Evolutionary conservation across 768 basidiomycete species (phyloP).

Genomic region (Gyrodon lividus): DNA sequence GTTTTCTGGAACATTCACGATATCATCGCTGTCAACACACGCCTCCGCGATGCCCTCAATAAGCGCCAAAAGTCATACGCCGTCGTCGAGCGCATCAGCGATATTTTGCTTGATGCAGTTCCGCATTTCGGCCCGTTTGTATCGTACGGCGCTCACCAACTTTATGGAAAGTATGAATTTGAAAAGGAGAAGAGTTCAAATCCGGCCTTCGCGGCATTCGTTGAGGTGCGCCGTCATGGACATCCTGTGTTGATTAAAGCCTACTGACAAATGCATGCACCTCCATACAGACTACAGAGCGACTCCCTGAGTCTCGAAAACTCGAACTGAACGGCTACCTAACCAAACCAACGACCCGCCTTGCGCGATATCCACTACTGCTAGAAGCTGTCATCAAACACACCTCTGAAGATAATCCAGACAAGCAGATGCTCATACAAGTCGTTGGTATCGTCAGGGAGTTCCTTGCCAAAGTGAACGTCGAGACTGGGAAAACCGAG

Average conservation of each 20-base stretch:
- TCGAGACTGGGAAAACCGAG: conserved; percentile 93
- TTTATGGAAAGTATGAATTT: conserved; percentile 98
- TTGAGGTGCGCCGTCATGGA: conserved; percentile 61
- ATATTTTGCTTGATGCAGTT: conserved; percentile 84
- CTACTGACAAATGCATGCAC: conserved; percentile 1
- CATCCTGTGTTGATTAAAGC: background rate
- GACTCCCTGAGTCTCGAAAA: conserved; percentile 92
- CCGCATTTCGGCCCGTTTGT: conserved; percentile 93
- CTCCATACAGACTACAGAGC: conserved; percentile 72
- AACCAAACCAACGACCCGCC: conserved; percentile 95
- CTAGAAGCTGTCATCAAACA: conserved; percentile 91
- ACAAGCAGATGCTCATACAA: conserved; percentile 74
- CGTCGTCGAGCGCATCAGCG: conserved; percentile 89
- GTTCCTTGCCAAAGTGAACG: conserved; percentile 85
- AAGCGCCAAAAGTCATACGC: conserved; percentile 95
- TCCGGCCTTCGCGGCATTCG: conserved; percentile 89
- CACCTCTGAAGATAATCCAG: conserved; percentile 86
- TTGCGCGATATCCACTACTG: conserved; percentile 94
- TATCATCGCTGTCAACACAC: conserved; percentile 87
- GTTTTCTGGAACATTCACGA: conserved; percentile 99
- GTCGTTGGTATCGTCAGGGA: conserved; percentile 75
- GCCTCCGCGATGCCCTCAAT: conserved; percentile 89
- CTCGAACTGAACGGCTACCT: conserved; percentile 96
- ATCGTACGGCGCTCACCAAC: conserved; percentile 91
- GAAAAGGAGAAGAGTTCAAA: conserved; percentile 97